Conservation (phyloP, 768 basidiomycete genomes). For the Porphyrellus cyaneotinctus region DNA sequence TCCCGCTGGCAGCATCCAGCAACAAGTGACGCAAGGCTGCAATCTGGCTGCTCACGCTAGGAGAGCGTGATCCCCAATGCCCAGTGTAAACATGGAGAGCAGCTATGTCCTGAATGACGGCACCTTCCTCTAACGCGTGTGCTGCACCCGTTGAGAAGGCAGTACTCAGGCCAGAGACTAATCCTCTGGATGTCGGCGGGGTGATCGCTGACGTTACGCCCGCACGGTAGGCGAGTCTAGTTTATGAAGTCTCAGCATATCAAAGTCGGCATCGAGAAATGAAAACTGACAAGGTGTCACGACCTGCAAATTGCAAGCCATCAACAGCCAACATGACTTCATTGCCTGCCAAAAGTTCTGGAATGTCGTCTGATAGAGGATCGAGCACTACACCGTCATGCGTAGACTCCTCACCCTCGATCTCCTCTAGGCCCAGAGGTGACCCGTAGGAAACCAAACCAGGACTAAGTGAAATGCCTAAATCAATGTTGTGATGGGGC, state of each 20-base stretch:
- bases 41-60: constrained; percentile 79
- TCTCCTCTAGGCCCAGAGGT: constrained; percentile 54
- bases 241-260: constrained; percentile 2
- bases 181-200: constrained; percentile 47
- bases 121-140: constrained; percentile 53
- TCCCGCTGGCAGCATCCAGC: constrained; percentile 27
- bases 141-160: constrained; percentile 54
- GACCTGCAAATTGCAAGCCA: constrained; percentile 64
- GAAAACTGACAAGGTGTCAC: constrained; percentile 47
- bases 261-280: neutral
- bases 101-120: constrained; percentile 55
- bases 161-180: constrained; percentile 55
- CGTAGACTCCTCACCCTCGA: constrained; percentile 49
- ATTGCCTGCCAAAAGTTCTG: constrained; percentile 33
- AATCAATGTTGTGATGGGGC: neutral
- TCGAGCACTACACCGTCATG: constrained; percentile 55
- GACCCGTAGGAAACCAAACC: constrained; percentile 42
- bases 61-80: constrained; percentile 35
- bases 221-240: constrained; percentile 62
- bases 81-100: constrained; percentile 61
- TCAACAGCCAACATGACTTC: constrained; percentile 62
- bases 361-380: constrained; percentile 33
- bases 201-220: constrained; percentile 64
- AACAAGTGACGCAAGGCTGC: constrained; percentile 66
- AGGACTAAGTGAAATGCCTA: constrained; percentile 33